Percentiles rank a stretch among this genome's conserved stretches.
phyloP scores from a whole-genome alignment of 345 rosid species.

The Toxicodendron radicans region DNA sequence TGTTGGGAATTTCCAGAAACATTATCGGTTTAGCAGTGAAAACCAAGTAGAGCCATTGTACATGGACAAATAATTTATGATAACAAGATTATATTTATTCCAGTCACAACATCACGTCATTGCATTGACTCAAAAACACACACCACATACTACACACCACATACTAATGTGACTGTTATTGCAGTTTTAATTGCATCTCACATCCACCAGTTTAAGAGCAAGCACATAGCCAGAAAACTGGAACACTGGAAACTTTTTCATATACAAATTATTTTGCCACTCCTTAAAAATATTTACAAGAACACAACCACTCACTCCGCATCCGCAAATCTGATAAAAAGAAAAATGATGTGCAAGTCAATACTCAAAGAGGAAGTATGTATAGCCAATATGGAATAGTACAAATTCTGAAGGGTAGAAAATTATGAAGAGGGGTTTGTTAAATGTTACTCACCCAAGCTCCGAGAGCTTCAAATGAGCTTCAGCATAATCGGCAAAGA shows the following conservation, averaged over 20 bases:
- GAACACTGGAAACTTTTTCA: too few species aligned
- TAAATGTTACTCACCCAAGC: conserved; percentile 54
- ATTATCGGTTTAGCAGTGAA: too few species aligned
- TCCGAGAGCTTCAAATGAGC: conserved; percentile 83
- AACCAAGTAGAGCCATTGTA: neutral
- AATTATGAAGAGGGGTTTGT: neutral
- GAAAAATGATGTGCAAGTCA: neutral
- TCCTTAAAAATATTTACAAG: too few species aligned
- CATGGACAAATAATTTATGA: neutral
- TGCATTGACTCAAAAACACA: neutral
- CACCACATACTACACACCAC: too few species aligned
- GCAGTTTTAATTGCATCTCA: neutral
- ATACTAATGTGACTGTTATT: neutral
- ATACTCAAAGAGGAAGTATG: neutral
- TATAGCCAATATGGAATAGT: neutral
- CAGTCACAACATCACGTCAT: neutral
- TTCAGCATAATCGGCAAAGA: conserved; percentile 68
- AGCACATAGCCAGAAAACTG: neutral
- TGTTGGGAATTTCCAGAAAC: too few species aligned
- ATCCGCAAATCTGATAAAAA: conserved; percentile 32
- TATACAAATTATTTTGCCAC: too few species aligned
- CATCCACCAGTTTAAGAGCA: neutral
- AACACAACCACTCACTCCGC: conserved; percentile 20
- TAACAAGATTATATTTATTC: neutral
- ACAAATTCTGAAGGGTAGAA: neutral